phyloP scores from a whole-genome alignment of 2,329 filamentous ascomycete species.

The Alternaria novae-zelandiae region DNA sequence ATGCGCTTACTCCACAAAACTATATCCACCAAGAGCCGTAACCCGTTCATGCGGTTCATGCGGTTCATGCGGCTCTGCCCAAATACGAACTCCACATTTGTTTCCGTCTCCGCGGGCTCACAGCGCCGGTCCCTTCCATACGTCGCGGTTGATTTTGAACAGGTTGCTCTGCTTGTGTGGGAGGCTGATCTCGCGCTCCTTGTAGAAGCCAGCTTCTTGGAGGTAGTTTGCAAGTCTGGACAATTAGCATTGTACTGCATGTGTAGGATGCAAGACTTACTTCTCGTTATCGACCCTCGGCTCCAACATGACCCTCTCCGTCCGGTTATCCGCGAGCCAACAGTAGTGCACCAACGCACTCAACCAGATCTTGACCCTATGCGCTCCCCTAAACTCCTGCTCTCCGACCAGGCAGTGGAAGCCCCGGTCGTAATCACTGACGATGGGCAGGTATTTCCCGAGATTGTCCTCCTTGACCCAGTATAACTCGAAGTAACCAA shows the following conservation, averaged over 20 bases:
- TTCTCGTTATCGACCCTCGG: conserved; percentile 89
- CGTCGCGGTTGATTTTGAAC: conserved; percentile 79
- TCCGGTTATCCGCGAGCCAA: conserved; percentile 77
- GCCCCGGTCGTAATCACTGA: conserved; percentile 84
- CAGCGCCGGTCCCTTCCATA: conserved; percentile 61
- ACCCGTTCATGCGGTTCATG: conserved; percentile 11
- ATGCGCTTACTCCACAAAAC: conserved; percentile 29
- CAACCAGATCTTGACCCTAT: conserved; percentile 80
- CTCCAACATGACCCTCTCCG: conserved; percentile 83
- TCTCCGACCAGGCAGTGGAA: conserved; percentile 90
- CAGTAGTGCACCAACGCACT: conserved; percentile 87
- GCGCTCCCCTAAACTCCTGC: conserved; percentile 84
- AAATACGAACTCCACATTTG: conserved; percentile 13
- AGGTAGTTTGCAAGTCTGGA: conserved; percentile 73
- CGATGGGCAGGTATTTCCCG: conserved; percentile 70
- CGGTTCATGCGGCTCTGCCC: conserved; percentile 18
- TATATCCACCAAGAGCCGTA: conserved; percentile 6
- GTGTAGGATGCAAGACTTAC: conserved; percentile 58
- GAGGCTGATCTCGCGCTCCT: conserved; percentile 84
- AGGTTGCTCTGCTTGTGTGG: conserved; percentile 92
- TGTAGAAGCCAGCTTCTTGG: conserved; percentile 77
- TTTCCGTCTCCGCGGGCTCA: conserved; percentile 19
- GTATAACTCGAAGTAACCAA: conserved; percentile 97
- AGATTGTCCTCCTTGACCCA: conserved; percentile 94
- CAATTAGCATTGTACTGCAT: conserved; percentile 12